phyloP scores from a whole-genome alignment of 2,329 filamentous ascomycete species.

The Fusarium clavum region DNA sequence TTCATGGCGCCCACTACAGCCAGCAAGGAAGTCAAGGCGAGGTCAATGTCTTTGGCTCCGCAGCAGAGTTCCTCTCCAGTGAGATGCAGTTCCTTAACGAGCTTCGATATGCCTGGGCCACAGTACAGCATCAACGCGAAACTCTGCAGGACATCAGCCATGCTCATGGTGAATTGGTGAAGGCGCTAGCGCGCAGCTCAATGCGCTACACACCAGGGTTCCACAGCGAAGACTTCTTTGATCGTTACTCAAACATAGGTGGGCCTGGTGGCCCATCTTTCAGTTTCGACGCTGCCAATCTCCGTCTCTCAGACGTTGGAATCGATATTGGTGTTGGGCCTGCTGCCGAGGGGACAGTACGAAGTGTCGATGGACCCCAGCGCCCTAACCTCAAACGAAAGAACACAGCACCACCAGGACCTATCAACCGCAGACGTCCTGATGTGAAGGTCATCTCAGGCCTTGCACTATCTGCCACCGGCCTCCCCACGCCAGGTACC shows the following conservation, averaged over 20 bases:
- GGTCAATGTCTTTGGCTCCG: slow-evolving; percentile 72
- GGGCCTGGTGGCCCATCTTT: slow-evolving; percentile 69
- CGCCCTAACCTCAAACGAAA: slow-evolving; percentile 63
- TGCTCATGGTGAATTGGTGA: slow-evolving; percentile 84
- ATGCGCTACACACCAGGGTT: slow-evolving; percentile 83
- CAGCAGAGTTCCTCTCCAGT: slow-evolving; percentile 76
- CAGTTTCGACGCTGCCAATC: slow-evolving; percentile 78
- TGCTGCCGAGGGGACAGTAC: slow-evolving; percentile 62
- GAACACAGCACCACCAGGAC: slow-evolving; percentile 55
- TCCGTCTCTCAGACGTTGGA: slow-evolving; percentile 75
- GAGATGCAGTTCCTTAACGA: slow-evolving; percentile 85
- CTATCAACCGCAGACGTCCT: slow-evolving; percentile 54
- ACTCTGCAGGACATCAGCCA: slow-evolving; percentile 81
- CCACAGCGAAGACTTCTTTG: slow-evolving; percentile 88
- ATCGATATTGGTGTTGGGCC: slow-evolving; percentile 70
- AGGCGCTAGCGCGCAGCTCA: slow-evolving; percentile 71
- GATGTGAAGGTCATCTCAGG: slow-evolving; percentile 52
- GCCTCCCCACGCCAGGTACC: slow-evolving; percentile 49
- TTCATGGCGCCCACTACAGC: slow-evolving; percentile 85
- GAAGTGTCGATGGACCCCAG: slow-evolving; percentile 47
- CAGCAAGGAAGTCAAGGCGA: slow-evolving; percentile 60
- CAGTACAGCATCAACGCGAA: slow-evolving; percentile 82
- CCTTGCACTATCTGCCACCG: slow-evolving; percentile 44
- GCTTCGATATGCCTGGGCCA: slow-evolving; percentile 79
- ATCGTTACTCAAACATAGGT: slow-evolving; percentile 74